These are phyloP conservation scores for Brasenia schreberi DNA, from an alignment of 164 flowering plant genomes.

Conservation along the genomic window DNA sequence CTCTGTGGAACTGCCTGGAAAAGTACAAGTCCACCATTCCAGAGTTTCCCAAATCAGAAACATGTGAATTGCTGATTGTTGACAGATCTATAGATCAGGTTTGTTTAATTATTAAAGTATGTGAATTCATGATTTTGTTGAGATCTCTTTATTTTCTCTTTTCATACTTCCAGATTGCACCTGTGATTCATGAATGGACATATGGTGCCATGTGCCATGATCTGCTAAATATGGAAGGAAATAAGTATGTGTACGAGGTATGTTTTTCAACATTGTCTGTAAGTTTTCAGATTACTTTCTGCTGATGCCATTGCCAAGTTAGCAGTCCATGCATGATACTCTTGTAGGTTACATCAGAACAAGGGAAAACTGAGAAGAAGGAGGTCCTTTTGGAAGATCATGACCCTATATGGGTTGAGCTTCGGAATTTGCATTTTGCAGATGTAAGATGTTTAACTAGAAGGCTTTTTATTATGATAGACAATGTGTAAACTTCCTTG, in stretches of 20 bases:
- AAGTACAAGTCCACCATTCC: conserved; percentile 61
- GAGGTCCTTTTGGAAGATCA: conserved; percentile 95
- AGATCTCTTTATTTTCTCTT: background rate
- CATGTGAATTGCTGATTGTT: conserved; percentile 86
- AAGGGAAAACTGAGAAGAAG: conserved; percentile 64
- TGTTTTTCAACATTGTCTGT: conserved; percentile 3
- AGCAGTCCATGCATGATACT: background rate
- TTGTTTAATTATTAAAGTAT: conserved; percentile 1
- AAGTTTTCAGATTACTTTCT: background rate
- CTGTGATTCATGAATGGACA: conserved; percentile 98
- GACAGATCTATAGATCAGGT: conserved; percentile 99
- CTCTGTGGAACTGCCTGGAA: conserved; percentile 61
- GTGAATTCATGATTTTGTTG: background rate
- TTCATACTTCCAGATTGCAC: conserved; percentile 62
- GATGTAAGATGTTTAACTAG: conserved; percentile 48
- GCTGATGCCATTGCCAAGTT: background rate
- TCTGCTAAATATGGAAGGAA: conserved; percentile 82
- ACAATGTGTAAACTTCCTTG: conserved; percentile 4
- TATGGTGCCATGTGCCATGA: conserved; percentile 99
- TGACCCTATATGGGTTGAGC: conserved; percentile 95
- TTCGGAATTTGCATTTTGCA: conserved; percentile 91
- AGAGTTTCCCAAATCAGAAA: conserved; percentile 80
- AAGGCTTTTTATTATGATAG: background rate
- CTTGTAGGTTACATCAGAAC: background rate
- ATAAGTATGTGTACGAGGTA: conserved; percentile 92